A percentile compares a stretch with the other conserved stretches of the same genome.
Conservation (phyloP, 78 protist genomes). For the Isochrysis galbana region DNA sequence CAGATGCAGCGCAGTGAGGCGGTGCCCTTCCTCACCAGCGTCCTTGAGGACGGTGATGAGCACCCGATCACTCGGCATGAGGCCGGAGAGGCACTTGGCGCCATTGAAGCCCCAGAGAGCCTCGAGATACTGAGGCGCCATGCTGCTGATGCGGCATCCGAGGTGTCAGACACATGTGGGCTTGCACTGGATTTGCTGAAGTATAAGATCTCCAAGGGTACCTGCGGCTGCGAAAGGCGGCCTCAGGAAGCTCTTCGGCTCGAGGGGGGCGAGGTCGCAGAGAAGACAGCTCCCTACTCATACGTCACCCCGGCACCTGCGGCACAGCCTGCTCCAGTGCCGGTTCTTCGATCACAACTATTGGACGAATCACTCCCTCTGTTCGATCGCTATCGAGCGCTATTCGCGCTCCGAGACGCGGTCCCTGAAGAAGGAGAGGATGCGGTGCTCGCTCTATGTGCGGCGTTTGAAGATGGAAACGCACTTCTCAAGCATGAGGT, state of each 20-base stretch:
- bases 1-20: conserved; percentile 15
- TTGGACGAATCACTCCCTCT: neutral
- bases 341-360: neutral
- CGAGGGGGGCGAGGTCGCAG: neutral
- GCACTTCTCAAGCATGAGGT: conserved; percentile 31
- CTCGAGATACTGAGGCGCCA: neutral
- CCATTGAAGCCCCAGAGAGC: neutral
- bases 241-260: neutral
- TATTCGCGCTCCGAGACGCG: conserved; percentile 35
- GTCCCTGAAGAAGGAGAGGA: neutral
- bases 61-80: conserved; percentile 30
- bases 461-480: neutral
- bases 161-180: conserved; percentile 21
- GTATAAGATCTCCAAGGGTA: neutral
- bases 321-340: neutral
- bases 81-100: conserved; percentile 44
- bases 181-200: neutral
- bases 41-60: neutral
- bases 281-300: neutral
- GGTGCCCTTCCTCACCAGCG: neutral
- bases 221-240: conserved; percentile 6
- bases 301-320: conserved; percentile 1
- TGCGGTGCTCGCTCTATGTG: conserved; percentile 6
- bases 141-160: neutral
- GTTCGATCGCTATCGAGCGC: conserved; percentile 17